These are phyloP conservation scores for Dendrobium huoshanense DNA, from an alignment of 106 monocot species.

Conservation along the genomic window DNA sequence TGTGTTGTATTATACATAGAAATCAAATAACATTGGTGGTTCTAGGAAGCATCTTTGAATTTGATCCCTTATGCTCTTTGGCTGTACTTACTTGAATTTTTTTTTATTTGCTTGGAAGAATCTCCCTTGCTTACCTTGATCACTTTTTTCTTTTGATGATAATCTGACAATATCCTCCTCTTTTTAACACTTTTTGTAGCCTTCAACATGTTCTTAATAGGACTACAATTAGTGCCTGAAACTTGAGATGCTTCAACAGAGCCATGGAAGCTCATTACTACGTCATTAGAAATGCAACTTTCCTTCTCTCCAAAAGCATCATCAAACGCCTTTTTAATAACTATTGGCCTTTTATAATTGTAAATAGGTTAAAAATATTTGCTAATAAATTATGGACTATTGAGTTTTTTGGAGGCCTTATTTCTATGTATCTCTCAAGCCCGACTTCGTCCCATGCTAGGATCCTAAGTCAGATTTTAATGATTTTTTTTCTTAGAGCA, in stretches of 20 bases:
- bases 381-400: conserved; percentile 25
- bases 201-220: conserved; percentile 31
- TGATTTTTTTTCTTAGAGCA: conserved; percentile 46
- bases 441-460: conserved; percentile 66
- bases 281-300: conserved; percentile 81
- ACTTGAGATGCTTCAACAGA: conserved; percentile 5
- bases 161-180: too few relatives aligned
- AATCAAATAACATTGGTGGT: background rate
- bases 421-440: conserved; percentile 90
- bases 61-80: conserved; percentile 12
- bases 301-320: conserved; percentile 54
- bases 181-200: conserved; percentile 13
- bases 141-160: background rate
- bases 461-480: conserved; percentile 23
- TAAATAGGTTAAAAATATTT: conserved; percentile 22
- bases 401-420: conserved; percentile 37
- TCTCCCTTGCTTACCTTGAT: conserved; percentile 39
- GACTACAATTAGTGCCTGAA: conserved; percentile 11
- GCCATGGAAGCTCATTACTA: conserved; percentile 37
- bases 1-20: background rate
- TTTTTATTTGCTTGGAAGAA: conserved; percentile 12
- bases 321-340: conserved; percentile 16
- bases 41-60: conserved; percentile 3
- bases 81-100: conserved; percentile 19
- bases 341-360: conserved; percentile 7